These are phyloP conservation scores for Mollisiaceae sp. DNA, from an alignment of 2,329 filamentous ascomycete genomes.

Conservation along the genomic window DNA sequence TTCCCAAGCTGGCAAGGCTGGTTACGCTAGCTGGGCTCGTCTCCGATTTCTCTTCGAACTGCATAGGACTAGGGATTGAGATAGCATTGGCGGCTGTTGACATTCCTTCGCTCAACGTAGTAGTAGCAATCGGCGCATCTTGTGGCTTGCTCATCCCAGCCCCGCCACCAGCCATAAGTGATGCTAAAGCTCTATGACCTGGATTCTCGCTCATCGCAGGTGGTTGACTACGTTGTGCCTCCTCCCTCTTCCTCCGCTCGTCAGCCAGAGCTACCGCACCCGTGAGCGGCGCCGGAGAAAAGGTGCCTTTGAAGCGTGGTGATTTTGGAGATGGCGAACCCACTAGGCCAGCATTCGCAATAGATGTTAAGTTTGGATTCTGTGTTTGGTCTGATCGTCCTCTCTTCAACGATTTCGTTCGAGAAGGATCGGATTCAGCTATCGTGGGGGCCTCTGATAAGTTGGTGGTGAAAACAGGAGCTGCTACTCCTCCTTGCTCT, in stretches of 20 bases:
- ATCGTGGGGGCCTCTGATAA: constrained; percentile 32
- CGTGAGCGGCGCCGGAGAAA: constrained; percentile 52
- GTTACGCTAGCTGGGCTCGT: constrained; percentile 42
- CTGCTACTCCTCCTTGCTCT: constrained; percentile 36
- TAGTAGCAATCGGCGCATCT: constrained; percentile 50
- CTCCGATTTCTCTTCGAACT: constrained; percentile 40
- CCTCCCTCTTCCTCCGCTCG: constrained; percentile 55
- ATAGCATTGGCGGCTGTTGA: constrained; percentile 40
- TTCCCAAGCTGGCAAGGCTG: constrained; percentile 41
- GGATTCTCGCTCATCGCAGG: constrained; percentile 57
- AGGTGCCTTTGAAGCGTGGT: constrained; percentile 39
- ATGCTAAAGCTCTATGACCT: constrained; percentile 57
- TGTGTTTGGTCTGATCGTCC: constrained; percentile 37
- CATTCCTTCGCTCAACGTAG: constrained; percentile 41
- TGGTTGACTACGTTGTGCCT: constrained; percentile 47
- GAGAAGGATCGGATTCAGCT: constrained; percentile 31
- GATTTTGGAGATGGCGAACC: constrained; percentile 42
- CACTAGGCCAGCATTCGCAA: constrained; percentile 37
- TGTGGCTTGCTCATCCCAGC: constrained; percentile 62
- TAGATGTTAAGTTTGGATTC: constrained; percentile 31
- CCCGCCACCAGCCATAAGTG: constrained; percentile 58
- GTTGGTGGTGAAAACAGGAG: constrained; percentile 35
- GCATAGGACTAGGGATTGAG: constrained; percentile 38
- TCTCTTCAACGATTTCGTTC: constrained; percentile 41
- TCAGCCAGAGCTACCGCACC: constrained; percentile 61